Conservation (phyloP, 2,329 filamentous ascomycete species). For the Rhinocladiella similis region DNA sequence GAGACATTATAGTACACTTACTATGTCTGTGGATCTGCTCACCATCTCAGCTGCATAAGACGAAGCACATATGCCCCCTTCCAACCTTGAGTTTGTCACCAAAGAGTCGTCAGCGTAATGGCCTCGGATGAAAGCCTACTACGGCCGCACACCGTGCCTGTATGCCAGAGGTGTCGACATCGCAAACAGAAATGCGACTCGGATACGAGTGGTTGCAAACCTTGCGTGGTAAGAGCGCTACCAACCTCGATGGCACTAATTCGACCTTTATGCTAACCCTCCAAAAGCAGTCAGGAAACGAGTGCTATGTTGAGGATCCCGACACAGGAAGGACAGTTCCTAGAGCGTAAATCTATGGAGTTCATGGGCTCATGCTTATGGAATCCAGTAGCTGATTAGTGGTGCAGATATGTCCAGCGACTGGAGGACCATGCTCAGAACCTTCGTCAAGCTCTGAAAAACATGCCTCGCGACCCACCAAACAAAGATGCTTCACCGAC, state of each 20-base stretch:
- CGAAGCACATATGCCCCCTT: too few relatives aligned
- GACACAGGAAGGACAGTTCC: not conserved
- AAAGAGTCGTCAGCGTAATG: not conserved
- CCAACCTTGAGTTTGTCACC: too few relatives aligned
- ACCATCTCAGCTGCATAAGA: too few relatives aligned
- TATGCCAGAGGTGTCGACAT: not conserved
- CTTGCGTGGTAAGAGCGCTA: not conserved
- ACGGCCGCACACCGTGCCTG: not conserved
- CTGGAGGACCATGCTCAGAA: not conserved
- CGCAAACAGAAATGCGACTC: conserved; percentile 1
- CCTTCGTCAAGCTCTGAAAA: not conserved
- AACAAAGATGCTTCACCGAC: not conserved
- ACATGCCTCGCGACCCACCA: not conserved
- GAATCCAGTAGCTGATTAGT: not conserved
- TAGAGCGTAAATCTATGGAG: not conserved
- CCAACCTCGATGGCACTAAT: not conserved
- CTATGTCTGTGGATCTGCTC: too few relatives aligned
- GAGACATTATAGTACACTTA: too few relatives aligned
- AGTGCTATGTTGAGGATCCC: conserved; percentile 1
- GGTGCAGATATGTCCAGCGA: not conserved
- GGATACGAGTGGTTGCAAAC: not conserved
- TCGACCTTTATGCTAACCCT: not conserved
- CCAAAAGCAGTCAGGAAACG: not conserved
- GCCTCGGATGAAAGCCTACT: not conserved
- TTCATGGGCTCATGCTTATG: not conserved